Base-by-base conservation (phyloP, 192 early-diverging fungal species). In the Rhizoclosmatium sp. region DNA sequence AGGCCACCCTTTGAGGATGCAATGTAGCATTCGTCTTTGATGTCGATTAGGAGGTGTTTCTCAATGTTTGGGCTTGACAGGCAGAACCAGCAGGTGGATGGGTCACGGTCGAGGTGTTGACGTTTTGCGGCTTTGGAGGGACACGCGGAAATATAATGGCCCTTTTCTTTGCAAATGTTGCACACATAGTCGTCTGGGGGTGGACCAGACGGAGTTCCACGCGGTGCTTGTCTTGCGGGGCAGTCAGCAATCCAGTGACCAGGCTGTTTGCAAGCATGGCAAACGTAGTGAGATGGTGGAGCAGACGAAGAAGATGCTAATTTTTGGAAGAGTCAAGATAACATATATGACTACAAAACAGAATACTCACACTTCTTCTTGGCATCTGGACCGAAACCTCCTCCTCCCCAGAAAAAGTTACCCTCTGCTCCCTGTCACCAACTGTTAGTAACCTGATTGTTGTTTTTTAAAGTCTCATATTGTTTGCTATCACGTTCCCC, bases 31-130 rank as follows among this genome's bases (percentile, higher is more conserved):
- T 97, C 93, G 21, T 86, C 83, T 3, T 92, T 93, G 82, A 98
- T 93, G 1, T 92, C 90, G 2, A 93, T 89, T 79, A 99, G 95
- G 71, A 99, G 85, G 64, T 97, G 95, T 83, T 95, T 95, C 78
- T 93, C 94, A 39, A 97, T 84, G 49, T 93, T 91, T 1, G 97
- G 96, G 76, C 95, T 97, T 0, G 95, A 89, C 60, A 99, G 85
- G 81, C 97, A 99, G 83, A 99, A 99, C 97, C 97, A 99, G 84
- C 97, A 99, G 3, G 91, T 86, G 44, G 78, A 49, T 19, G 83
- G 42, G 67, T 59, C 61, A 78, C 58, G 71, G 56, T 71, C 82
- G 64, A 0, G 48, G 76, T 71, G 65, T 56, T 56, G 51, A n/a
- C 62, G 66, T 44, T 48, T 40, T 65, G 39, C 45, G 12, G 4